Percentiles rank a stretch among this genome's conserved stretches.
These are phyloP conservation scores for Stygiomarasmius scandens DNA, from an alignment of 1,284 basidiomycete species.

Conservation along the genomic window DNA sequence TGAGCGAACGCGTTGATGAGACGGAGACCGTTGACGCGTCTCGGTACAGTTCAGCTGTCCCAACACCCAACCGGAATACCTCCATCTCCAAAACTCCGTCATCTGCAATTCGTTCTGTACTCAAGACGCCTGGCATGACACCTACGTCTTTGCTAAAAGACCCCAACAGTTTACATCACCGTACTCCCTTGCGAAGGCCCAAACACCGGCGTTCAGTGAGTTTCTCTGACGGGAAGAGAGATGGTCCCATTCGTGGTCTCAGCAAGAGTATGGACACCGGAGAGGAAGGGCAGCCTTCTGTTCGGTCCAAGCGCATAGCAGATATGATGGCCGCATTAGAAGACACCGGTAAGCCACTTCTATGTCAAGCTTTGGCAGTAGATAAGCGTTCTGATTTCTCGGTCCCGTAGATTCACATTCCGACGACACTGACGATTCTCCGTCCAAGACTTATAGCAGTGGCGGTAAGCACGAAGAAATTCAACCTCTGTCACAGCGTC, in stretches of 20 bases:
- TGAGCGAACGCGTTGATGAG: background rate
- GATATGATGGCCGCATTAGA: conserved; percentile 76
- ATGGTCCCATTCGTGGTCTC: conserved; percentile 80
- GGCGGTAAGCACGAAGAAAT: conserved; percentile 46
- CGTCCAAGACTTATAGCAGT: conserved; percentile 60
- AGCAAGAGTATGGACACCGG: conserved; percentile 41
- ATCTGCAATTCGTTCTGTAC: conserved; percentile 48
- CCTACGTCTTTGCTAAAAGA: conserved; percentile 60
- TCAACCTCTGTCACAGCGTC: conserved; percentile 46
- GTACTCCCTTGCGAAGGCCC: conserved; percentile 52
- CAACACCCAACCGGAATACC: conserved; percentile 21
- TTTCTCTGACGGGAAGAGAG: conserved; percentile 89
- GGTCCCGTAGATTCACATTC: conserved; percentile 40
- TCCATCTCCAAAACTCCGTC: conserved; percentile 16
- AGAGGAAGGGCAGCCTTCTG: conserved; percentile 56
- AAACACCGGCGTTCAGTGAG: conserved; percentile 82
- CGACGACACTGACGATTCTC: conserved; percentile 48
- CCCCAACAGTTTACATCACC: conserved; percentile 39
- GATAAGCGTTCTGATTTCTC: conserved; percentile 9
- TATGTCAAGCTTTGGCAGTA: background rate
- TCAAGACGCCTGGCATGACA: conserved; percentile 56
- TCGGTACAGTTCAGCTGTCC: background rate
- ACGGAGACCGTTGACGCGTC: background rate
- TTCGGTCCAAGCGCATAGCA: conserved; percentile 76
- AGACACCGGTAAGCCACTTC: conserved; percentile 55